These are phyloP conservation scores for Polytolypa hystricis DNA, from an alignment of 2,329 filamentous ascomycete species.

Conservation along the genomic window DNA sequence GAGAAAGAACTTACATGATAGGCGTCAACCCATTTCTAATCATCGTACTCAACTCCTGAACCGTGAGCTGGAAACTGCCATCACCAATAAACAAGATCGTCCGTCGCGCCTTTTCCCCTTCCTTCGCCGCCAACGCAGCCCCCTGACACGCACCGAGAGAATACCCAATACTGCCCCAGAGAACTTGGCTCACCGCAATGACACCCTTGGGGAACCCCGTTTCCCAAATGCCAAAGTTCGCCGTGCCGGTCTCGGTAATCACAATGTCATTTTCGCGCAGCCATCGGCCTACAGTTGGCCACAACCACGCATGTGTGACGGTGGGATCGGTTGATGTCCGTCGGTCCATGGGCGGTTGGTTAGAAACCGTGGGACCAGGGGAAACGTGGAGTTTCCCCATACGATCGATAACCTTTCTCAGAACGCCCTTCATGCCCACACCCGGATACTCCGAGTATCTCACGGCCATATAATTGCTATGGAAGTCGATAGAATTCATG, in stretches of 20 bases:
- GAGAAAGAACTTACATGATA: slow-evolving; percentile 49
- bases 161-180: slow-evolving; percentile 52
- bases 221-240: slow-evolving; percentile 43
- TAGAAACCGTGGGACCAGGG: slow-evolving; percentile 43
- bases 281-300: slow-evolving; percentile 36
- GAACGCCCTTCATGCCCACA: slow-evolving; percentile 65
- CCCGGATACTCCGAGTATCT: slow-evolving; percentile 69
- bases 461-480: slow-evolving; percentile 61
- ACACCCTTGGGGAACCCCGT: slow-evolving; percentile 40
- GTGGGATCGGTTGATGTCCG: slow-evolving; percentile 20
- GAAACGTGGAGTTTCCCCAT: slow-evolving; percentile 46
- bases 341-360: slow-evolving; percentile 33
- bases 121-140: slow-evolving; percentile 40
- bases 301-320: slow-evolving; percentile 41
- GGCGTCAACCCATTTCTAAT: slow-evolving; percentile 58
- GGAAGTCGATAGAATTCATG: slow-evolving; percentile 69
- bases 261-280: slow-evolving; percentile 44
- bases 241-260: slow-evolving; percentile 48
- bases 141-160: slow-evolving; percentile 49
- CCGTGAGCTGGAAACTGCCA: slow-evolving; percentile 73
- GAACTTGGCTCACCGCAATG: slow-evolving; percentile 40
- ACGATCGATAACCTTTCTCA: slow-evolving; percentile 56
- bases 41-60: slow-evolving; percentile 74
- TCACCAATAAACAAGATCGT: slow-evolving; percentile 77
- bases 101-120: slow-evolving; percentile 32